phyloP scores from a whole-genome alignment of 352 stramenopile genomes.

The Phytophthora capsici region DNA sequence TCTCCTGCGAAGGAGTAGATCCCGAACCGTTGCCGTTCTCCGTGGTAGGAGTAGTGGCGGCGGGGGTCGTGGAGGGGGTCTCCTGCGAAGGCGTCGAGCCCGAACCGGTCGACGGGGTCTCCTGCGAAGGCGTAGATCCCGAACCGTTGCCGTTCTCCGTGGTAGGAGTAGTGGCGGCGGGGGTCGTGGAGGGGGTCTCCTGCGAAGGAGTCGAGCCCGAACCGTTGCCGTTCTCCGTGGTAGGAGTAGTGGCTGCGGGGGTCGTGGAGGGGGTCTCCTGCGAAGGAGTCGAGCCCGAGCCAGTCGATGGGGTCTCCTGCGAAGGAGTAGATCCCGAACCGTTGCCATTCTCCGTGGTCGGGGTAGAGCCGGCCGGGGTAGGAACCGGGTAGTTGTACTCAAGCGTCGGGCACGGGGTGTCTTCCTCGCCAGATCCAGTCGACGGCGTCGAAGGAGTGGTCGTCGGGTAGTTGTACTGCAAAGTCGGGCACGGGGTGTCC shows the following conservation, averaged over 20 bases:
- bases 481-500: constrained; percentile 19
- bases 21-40: constrained; percentile 8
- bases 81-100: constrained; percentile 25
- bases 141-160: too few relatives aligned
- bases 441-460: not conserved
- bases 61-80: constrained; percentile 10
- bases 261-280: not conserved
- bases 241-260: not conserved
- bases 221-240: too few relatives aligned
- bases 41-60: constrained; percentile 12
- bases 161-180: too few relatives aligned
- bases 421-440: not conserved
- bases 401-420: constrained; percentile 23
- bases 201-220: too few relatives aligned
- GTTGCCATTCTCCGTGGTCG: constrained; percentile 5
- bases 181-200: too few relatives aligned
- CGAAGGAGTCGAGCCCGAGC: not conserved
- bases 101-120: too few relatives aligned
- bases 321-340: not conserved
- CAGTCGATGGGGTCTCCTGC: constrained; percentile 13
- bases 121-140: too few relatives aligned
- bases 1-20: constrained; percentile 7
- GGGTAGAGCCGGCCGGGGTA: constrained; percentile 6
- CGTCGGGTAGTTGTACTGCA: constrained; percentile 41
- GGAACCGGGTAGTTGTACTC: constrained; percentile 36